phyloP scores from a whole-genome alignment of 2,329 filamentous ascomycete species.

The Drechslera avenae region DNA sequence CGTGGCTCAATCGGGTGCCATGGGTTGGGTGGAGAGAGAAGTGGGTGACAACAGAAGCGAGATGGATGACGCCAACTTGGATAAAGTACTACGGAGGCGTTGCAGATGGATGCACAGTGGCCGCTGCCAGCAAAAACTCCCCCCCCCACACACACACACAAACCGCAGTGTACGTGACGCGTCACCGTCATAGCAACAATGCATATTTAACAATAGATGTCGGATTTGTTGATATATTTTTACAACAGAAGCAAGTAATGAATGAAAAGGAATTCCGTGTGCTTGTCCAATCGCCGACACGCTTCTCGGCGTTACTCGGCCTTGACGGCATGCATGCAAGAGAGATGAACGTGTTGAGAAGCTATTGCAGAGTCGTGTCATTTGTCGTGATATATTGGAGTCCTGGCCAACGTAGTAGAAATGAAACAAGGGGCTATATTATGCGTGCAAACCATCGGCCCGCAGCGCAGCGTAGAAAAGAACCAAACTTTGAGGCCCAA shows the following conservation, averaged over 20 bases:
- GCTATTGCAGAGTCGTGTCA: no score
- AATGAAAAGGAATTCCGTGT: not conserved
- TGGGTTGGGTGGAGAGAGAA: slow-evolving; percentile 8
- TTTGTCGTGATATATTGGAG: no score
- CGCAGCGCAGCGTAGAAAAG: not conserved
- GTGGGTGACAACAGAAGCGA: slow-evolving; percentile 9
- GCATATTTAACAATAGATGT: no score
- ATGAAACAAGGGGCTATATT: no score
- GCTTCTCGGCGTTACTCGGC: no score
- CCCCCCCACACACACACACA: slow-evolving; percentile 2
- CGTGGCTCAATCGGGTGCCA: slow-evolving; percentile 10
- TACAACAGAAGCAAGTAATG: not conserved
- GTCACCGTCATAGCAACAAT: not conserved
- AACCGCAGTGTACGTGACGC: not conserved
- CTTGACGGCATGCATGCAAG: no score
- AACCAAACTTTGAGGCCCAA: no score
- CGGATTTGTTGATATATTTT: not conserved
- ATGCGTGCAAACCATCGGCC: no score
- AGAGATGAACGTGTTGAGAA: no score
- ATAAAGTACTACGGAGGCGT: not conserved
- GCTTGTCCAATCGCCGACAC: no score
- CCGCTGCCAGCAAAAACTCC: slow-evolving; percentile 7
- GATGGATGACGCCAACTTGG: slow-evolving; percentile 5
- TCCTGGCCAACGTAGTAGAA: no score
- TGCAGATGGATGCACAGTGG: slow-evolving; percentile 6